phyloP scores from a whole-genome alignment of 352 stramenopile genomes.

The Phytophthora cryptogea region DNA sequence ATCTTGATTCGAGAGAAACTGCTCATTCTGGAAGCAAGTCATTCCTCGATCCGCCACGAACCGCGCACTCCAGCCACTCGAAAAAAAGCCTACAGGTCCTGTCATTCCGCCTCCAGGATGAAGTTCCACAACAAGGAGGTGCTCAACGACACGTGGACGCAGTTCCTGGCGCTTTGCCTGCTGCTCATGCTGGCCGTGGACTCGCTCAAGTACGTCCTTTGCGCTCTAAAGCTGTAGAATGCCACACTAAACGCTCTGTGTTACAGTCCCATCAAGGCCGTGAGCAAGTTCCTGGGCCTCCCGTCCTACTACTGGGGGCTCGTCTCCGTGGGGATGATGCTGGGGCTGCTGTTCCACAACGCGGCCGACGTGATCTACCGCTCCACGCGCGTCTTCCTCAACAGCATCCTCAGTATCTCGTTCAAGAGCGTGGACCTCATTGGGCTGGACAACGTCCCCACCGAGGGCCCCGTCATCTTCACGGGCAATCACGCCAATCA shows the following conservation, averaged over 20 bases:
- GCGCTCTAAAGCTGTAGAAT: too few relatives aligned
- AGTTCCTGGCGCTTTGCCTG: slow-evolving; percentile 77
- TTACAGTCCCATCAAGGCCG: slow-evolving; percentile 77
- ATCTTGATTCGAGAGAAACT: slow-evolving; percentile 3
- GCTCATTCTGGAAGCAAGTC: slow-evolving; percentile 21
- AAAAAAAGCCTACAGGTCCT: neutral
- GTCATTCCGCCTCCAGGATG: slow-evolving; percentile 30
- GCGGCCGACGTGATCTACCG: slow-evolving; percentile 80
- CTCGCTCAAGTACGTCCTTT: slow-evolving; percentile 78
- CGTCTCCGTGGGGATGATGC: slow-evolving; percentile 63
- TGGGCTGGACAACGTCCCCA: slow-evolving; percentile 95
- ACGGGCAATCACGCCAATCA: slow-evolving; percentile 99
- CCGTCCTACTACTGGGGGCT: slow-evolving; percentile 76
- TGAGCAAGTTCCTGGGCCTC: slow-evolving; percentile 72
- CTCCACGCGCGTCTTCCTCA: slow-evolving; percentile 93
- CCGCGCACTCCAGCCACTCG: slow-evolving; percentile 2
- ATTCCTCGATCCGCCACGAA: slow-evolving; percentile 29
- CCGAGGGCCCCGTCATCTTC: slow-evolving; percentile 97
- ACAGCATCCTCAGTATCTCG: slow-evolving; percentile 97
- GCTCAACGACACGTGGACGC: slow-evolving; percentile 83
- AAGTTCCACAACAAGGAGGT: slow-evolving; percentile 80
- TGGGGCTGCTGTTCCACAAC: slow-evolving; percentile 77
- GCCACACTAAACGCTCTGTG: neutral
- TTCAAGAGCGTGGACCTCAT: slow-evolving; percentile 98
- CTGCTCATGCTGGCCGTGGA: slow-evolving; percentile 84